Conservation (phyloP, 495 filamentous ascomycete genomes). For the Delitschia confertaspora region DNA sequence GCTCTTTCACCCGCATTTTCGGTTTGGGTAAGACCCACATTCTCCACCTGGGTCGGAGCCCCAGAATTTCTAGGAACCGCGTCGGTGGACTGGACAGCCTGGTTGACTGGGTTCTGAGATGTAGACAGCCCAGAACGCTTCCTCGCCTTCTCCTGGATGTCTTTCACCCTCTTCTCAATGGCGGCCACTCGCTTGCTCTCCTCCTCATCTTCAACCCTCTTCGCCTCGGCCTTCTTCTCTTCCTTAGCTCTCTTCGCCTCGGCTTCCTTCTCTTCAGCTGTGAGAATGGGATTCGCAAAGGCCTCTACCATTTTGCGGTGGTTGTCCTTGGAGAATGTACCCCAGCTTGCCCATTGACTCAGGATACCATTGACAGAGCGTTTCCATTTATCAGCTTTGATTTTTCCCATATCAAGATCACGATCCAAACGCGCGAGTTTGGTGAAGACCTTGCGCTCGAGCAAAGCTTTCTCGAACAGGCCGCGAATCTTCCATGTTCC, state of each 20-base stretch:
- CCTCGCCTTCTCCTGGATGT: background rate
- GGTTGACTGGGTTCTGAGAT: background rate
- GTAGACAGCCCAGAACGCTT: background rate
- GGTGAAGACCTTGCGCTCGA: slow-evolving; percentile 65
- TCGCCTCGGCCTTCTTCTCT: slow-evolving; percentile 36
- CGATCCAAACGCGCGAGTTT: slow-evolving; percentile 69
- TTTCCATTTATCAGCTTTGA: no score
- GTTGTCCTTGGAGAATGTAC: slow-evolving; percentile 67
- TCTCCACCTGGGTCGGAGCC: no score
- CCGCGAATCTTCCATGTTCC: slow-evolving; percentile 86
- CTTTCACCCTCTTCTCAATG: background rate
- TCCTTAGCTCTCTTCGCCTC: slow-evolving; percentile 25
- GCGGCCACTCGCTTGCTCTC: slow-evolving; percentile 32
- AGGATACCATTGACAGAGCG: slow-evolving; percentile 65
- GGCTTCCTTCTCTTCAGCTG: slow-evolving; percentile 38
- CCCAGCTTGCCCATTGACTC: slow-evolving; percentile 80
- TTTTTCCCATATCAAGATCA: slow-evolving; percentile 67
- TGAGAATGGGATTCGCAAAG: slow-evolving; percentile 66
- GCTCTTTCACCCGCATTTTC: slow-evolving; percentile 25
- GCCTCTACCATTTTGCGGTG: slow-evolving; percentile 63
- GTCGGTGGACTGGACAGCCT: background rate
- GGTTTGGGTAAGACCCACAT: no score
- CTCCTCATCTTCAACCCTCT: slow-evolving; percentile 49
- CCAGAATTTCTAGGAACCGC: background rate
- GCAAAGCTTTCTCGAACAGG: slow-evolving; percentile 70